A percentile compares a stretch with the other conserved stretches of the same genome.
phyloP scores from a whole-genome alignment of 257 asterid genomes.

The Leonotis leonurus region DNA sequence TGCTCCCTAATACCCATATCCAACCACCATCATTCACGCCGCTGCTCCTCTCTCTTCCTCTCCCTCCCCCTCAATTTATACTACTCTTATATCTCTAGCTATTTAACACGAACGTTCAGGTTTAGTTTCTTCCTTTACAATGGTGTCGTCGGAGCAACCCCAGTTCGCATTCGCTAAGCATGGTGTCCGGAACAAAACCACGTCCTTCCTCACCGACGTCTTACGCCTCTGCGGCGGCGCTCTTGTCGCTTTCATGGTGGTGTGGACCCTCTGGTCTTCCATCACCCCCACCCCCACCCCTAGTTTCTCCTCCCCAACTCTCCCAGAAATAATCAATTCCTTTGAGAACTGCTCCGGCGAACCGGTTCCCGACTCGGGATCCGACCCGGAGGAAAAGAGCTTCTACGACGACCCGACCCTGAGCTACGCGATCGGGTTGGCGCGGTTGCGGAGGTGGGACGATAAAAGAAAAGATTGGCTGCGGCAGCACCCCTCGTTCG shows the following conservation, averaged over 20 bases:
- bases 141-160: constrained; percentile 34
- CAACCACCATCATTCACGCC: constrained; percentile 15
- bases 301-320: constrained; percentile 21
- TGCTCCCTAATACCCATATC: constrained; percentile 14
- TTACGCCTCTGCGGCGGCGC: constrained; percentile 43
- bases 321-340: no score
- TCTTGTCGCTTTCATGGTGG: constrained; percentile 32
- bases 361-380: constrained; percentile 15
- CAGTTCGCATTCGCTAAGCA: constrained; percentile 38
- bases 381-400: constrained; percentile 53
- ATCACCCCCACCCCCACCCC: constrained; percentile 25
- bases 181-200: constrained; percentile 30
- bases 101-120: no score
- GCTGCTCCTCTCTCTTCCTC: not conserved
- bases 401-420: constrained; percentile 78
- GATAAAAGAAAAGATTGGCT: constrained; percentile 67
- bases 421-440: constrained; percentile 52
- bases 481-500: constrained; percentile 59
- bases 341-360: constrained; percentile 1
- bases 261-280: constrained; percentile 61
- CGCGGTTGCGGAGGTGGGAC: constrained; percentile 65
- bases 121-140: no score
- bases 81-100: no score
- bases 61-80: no score
- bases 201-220: constrained; percentile 33